phyloP scores from a whole-genome alignment of 805 yeast species.

The Wickerhamiella parazyma region DNA sequence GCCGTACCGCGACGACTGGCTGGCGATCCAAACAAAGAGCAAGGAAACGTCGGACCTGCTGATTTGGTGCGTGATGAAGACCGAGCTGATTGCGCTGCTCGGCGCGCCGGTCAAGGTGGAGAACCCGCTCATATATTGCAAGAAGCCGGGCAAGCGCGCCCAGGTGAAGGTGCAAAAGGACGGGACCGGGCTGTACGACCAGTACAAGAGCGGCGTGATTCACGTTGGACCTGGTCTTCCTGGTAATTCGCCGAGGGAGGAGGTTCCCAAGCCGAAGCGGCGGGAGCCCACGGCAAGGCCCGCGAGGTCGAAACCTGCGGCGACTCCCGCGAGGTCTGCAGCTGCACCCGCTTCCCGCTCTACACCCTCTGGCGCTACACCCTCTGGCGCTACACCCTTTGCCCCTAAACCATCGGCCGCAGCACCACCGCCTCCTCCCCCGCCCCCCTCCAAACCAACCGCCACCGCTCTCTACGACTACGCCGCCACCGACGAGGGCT shows the following conservation, averaged over 20 bases:
- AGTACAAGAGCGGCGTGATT: constrained; percentile 79
- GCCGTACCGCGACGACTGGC: constrained; percentile 80
- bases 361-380: not conserved
- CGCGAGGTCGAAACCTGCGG: not conserved
- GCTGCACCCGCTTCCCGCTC: constrained; percentile 9
- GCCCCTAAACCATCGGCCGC: constrained; percentile 15
- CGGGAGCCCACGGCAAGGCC: constrained; percentile 12
- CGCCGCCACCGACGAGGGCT: constrained; percentile 76
- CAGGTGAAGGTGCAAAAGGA: constrained; percentile 55
- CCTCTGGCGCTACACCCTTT: not conserved
- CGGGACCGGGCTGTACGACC: constrained; percentile 54
- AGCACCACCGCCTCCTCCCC: constrained; percentile 53
- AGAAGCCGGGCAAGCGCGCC: constrained; percentile 75
- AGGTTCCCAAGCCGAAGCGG: constrained; percentile 45
- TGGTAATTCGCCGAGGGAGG: constrained; percentile 52
- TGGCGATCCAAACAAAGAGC: constrained; percentile 48
- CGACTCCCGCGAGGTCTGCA: constrained; percentile 15
- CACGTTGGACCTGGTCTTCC: constrained; percentile 71
- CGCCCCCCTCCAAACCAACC: constrained; percentile 50
- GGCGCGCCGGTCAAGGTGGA: constrained; percentile 43
- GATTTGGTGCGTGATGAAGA: constrained; percentile 70
- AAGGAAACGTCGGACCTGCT: constrained; percentile 58
- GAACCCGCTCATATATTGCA: constrained; percentile 64
- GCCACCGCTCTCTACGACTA: constrained; percentile 80
- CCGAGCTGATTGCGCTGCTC: constrained; percentile 55